Base-by-base conservation (phyloP, 305 asterid species). In the Fraxinus baroniana region DNA sequence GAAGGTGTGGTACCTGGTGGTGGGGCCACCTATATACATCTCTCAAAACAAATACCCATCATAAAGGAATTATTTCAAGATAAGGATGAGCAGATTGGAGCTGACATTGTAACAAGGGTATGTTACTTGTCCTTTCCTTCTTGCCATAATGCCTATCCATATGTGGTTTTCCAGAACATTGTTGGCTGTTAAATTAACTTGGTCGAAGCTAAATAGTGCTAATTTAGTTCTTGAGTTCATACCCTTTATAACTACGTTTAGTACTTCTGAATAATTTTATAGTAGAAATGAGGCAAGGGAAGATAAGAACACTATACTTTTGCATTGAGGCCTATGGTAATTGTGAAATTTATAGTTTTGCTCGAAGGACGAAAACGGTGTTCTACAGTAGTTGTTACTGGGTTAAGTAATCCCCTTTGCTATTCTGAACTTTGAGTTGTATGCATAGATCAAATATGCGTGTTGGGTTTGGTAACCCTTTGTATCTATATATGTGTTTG, bases 1-100 rank as follows among this genome's bases (percentile, higher is more conserved):
- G 98, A 94, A 90, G 99, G 98, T 20, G 93, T 96, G 84, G 97
- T 96, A 35, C 98, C 97, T 78, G 99, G 99, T 68, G 99, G 99
- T 39, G 99, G 99, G 85, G 93, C 97, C 83, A 88, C 97, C 68
- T 93, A 83, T 87, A 76, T 94, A 82, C 99, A 95, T 85, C 97
- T 95, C 79, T 89, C 97, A 2, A 91, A 93, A 89, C 91, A 89
- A 81, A 89, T 95, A 68, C 92, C 96, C 78, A 9, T 22, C 64
- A 87, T 95, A 78, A 95, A 92, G 85, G 82, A 86, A 80, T 44
- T 12, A 15, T 86, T 91, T 79, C 86, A 85, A 82, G 96, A 94
- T 83, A 87, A 87, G 36, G 98, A 93, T 74, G 98, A 95, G 90
- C 91, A 87, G 79, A 90, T 92, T 71, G 99, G 99, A 84, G 98